phyloP scores from a whole-genome alignment of 1,139 yeast genomes.

The Sugiyamaella grinbergsii region DNA sequence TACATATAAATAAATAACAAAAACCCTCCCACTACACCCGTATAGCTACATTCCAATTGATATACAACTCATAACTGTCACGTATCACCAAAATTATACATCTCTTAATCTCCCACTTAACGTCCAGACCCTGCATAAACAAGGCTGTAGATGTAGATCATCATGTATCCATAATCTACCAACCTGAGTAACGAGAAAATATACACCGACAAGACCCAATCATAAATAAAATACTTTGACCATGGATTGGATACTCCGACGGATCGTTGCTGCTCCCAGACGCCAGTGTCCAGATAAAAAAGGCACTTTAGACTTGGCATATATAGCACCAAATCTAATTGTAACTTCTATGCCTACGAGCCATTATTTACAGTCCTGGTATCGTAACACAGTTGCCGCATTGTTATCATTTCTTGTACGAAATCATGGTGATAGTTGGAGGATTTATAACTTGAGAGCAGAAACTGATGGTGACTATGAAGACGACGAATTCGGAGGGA shows the following conservation, averaged over 20 bases:
- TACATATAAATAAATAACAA: too few species aligned
- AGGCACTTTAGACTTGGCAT: slow-evolving; percentile 55
- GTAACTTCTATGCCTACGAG: slow-evolving; percentile 76
- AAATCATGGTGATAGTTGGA: slow-evolving; percentile 63
- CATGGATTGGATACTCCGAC: slow-evolving; percentile 19
- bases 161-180: too few species aligned
- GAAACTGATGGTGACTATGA: slow-evolving; percentile 55
- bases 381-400: slow-evolving; percentile 58
- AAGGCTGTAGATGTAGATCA: too few species aligned
- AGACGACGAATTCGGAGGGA: slow-evolving; percentile 41
- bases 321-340: slow-evolving; percentile 59
- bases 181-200: too few species aligned
- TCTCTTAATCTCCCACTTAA: background rate
- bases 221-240: background rate
- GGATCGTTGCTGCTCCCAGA: slow-evolving; percentile 17
- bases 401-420: slow-evolving; percentile 53
- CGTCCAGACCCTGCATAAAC: slow-evolving; percentile 2
- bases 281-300: slow-evolving; percentile 73
- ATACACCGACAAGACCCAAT: too few species aligned
- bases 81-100: too few species aligned
- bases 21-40: too few species aligned
- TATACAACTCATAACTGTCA: too few species aligned
- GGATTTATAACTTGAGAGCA: slow-evolving; percentile 69
- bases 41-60: too few species aligned
- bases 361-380: slow-evolving; percentile 49